Percentiles rank a stretch among this genome's conserved stretches.
Conservation (phyloP, 148 eudicot species). For the Dysphania ambrosioides region DNA sequence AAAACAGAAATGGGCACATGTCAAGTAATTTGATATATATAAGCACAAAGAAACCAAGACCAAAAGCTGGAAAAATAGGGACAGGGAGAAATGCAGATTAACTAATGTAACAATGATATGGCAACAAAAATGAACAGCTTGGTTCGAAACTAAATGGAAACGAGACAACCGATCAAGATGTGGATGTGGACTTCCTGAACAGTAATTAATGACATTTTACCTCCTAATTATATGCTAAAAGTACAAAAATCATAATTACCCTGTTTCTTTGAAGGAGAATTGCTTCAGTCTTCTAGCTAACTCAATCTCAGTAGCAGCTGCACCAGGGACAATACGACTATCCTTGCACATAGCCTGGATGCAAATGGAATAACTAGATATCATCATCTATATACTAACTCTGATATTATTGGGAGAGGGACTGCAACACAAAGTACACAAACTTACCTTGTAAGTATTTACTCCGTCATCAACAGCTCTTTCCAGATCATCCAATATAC, state of each 20-base stretch:
- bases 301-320: constrained; percentile 96
- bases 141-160: too few relatives aligned
- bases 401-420: constrained; percentile 3
- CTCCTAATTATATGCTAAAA: background rate
- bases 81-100: background rate
- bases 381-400: constrained; percentile 13
- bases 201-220: background rate
- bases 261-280: constrained; percentile 83
- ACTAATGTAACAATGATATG: background rate
- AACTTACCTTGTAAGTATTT: constrained; percentile 72
- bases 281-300: constrained; percentile 84
- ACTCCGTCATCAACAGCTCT: constrained; percentile 98
- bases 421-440: background rate
- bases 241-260: constrained; percentile 33
- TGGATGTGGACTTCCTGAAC: background rate
- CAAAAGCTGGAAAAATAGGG: background rate
- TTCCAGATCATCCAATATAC: constrained; percentile 98
- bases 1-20: background rate
- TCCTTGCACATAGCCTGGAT: constrained; percentile 92
- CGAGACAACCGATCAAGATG: background rate
- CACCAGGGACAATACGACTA: constrained; percentile 91
- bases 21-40: background rate
- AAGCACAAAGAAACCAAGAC: background rate
- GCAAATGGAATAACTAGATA: background rate
- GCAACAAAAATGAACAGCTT: background rate